Percentiles rank a stretch among this genome's conserved stretches.
Evolutionary conservation across 495 filamentous ascomycete species (phyloP).

Genomic region (Aspergillus heteromorphus): DNA sequence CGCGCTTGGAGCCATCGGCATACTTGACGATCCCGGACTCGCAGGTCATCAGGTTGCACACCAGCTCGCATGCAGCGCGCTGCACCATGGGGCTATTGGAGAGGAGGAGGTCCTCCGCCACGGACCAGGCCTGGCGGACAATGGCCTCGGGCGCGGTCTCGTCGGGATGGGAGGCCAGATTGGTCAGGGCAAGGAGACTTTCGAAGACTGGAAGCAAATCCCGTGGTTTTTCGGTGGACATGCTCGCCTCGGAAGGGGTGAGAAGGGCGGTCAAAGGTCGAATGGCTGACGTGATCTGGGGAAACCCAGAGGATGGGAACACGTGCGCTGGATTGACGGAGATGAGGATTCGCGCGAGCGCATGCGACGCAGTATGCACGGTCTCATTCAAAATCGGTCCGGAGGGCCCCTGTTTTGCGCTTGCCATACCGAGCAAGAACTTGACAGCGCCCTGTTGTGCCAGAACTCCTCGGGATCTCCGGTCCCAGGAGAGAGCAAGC

Average conservation of each 20-base stretch:
- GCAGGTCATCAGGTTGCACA: conserved; percentile 85
- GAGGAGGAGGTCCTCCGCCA: conserved; percentile 77
- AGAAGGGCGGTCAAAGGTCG: conserved; percentile 73
- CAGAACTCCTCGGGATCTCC: conserved; percentile 67
- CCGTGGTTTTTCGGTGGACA: conserved; percentile 54
- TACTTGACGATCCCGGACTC: conserved; percentile 71
- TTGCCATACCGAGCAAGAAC: conserved; percentile 64
- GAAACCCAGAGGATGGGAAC: conserved; percentile 70
- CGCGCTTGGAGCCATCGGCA: conserved; percentile 61
- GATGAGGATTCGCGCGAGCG: conserved; percentile 86
- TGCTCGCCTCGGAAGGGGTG: conserved; percentile 36
- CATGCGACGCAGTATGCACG: conserved; percentile 67
- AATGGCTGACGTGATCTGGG: conserved; percentile 69
- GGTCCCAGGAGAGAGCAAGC: conserved; percentile 63
- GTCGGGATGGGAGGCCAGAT: conserved; percentile 76
- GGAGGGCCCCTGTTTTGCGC: conserved; percentile 47
- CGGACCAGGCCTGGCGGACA: conserved; percentile 63
- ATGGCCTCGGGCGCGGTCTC: conserved; percentile 62
- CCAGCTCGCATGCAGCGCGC: conserved; percentile 77
- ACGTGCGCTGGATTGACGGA: conserved; percentile 80
- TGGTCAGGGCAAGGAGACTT: conserved; percentile 83
- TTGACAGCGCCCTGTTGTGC: conserved; percentile 90
- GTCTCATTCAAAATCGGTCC: conserved; percentile 35
- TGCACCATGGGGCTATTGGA: conserved; percentile 69
- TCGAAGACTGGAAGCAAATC: conserved; percentile 90